Evolutionary conservation across 495 filamentous ascomycete species (phyloP), one percentile per base, ranked within the genome.

Genomic region (Chaetomium cochliodes): DNA sequence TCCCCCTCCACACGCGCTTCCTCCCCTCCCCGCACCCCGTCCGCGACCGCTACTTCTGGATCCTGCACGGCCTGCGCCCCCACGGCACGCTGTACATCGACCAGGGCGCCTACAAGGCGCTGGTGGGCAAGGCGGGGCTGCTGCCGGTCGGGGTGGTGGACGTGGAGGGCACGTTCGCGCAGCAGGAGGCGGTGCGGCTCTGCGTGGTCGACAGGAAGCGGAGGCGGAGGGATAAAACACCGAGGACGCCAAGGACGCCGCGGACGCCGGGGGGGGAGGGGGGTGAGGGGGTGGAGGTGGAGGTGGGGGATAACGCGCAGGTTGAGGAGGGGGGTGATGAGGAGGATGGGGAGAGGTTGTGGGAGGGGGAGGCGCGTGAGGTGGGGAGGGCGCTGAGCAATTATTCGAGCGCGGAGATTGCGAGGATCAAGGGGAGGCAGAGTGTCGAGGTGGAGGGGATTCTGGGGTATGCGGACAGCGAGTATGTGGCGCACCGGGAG

Each of bases 61-160:
- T 98, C 55, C 86, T 98, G 0, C 90, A 98, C 71, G 94, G 94
- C 28, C 85, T 98, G n/a, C 87, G 88, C 5, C 90, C 96, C 3
- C 92, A 94, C 67, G 94, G 94, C 1, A 97, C 88, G 16, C 68
- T 98, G 8, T 97, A 89, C 73, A 97, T 98, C 72, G 94, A 98
- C 76, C 79, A 85, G 13, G 94, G 94, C 46, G 93, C 94, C 2
- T 87, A 92, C 72, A 78, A 81, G 30, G 94, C 96, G 3, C 83
- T 98, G 0, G 70, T 80, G 0, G 84, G 86, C 61, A 94, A 94
- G 76, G 92, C 93, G 8, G 91, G 92, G n/a, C 85, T 98, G 11
- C 84, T 98, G 0, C 92, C 94, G 0, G 93, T 89, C 12, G 94
- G 94, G 12, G 86, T 98, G n/a, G 79, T 97, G 0, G 90, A 90